A percentile compares a stretch with the other conserved stretches of the same genome.
Conservation (phyloP, 805 yeast genomes). For the Wickerhamiella siamensis region DNA sequence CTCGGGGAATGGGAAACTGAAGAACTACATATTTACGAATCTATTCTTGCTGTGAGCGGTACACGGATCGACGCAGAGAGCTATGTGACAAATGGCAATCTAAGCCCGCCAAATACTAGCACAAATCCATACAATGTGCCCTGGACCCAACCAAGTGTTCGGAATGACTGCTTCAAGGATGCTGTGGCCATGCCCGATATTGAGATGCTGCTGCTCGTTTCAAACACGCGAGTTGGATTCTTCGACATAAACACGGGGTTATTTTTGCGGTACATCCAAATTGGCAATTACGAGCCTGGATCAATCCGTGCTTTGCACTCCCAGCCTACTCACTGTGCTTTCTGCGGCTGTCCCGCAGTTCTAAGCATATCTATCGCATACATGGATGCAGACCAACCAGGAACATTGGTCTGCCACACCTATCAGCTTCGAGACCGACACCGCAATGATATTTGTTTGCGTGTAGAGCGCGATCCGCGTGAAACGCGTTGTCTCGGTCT, state of each 20-base stretch:
- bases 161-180: slow-evolving; percentile 1
- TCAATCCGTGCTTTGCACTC: slow-evolving; percentile 61
- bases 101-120: no score
- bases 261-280: slow-evolving; percentile 42
- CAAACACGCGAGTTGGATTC: slow-evolving; percentile 20
- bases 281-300: slow-evolving; percentile 48
- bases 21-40: not conserved
- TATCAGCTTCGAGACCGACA: slow-evolving; percentile 60
- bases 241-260: slow-evolving; percentile 72
- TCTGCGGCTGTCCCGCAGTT: slow-evolving; percentile 81
- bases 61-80: not conserved
- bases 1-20: not conserved
- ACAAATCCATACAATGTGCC: slow-evolving; percentile 1
- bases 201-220: slow-evolving; percentile 17
- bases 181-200: slow-evolving; percentile 17
- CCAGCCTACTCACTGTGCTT: slow-evolving; percentile 76
- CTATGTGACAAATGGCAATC: not conserved
- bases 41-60: not conserved
- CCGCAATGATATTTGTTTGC: slow-evolving; percentile 63
- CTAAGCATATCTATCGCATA: slow-evolving; percentile 60
- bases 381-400: slow-evolving; percentile 38
- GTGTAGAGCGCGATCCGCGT: slow-evolving; percentile 86
- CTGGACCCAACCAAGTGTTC: slow-evolving; percentile 3
- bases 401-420: slow-evolving; percentile 55
- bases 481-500: slow-evolving; percentile 84